Conservation (phyloP, 169 alveolate species). For the Eimeria sp. region DNA sequence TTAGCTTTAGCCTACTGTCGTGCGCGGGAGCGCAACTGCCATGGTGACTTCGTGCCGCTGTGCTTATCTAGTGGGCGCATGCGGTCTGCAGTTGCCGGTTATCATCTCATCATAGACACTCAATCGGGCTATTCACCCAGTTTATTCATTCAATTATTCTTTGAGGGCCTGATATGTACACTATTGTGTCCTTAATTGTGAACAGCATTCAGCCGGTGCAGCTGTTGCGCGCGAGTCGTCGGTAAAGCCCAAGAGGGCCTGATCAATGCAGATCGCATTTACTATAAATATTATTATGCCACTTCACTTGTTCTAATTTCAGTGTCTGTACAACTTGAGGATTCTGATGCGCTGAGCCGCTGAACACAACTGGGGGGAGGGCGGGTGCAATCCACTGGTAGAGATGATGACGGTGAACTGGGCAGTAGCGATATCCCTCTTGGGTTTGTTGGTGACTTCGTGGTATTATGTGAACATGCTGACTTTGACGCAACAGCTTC, state of each 20-base stretch:
- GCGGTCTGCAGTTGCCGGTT: neutral
- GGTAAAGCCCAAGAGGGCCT: neutral
- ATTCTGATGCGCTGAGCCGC: neutral
- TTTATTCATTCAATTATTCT: neutral
- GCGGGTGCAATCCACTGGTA: conserved; percentile 3
- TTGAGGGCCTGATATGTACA: neutral
- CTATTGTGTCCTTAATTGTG: neutral
- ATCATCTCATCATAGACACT: neutral
- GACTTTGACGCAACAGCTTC: conserved; percentile 69
- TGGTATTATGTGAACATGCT: conserved; percentile 82
- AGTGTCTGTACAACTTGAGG: neutral
- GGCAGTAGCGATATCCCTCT: conserved; percentile 49
- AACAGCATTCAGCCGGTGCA: neutral
- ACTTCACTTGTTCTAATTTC: neutral
- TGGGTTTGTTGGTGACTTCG: conserved; percentile 57
- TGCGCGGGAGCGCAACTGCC: neutral
- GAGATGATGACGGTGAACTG: conserved; percentile 43
- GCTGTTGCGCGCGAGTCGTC: neutral
- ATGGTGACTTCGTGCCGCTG: neutral
- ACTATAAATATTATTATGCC: neutral
- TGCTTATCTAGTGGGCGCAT: neutral
- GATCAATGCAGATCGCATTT: neutral
- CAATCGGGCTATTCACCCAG: neutral
- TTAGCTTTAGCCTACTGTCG: neutral
- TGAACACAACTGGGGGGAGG: conserved; percentile 3